Evolutionary conservation across 106 monocot genomes (phyloP).

Genomic region (Hemerocallis citrina): DNA sequence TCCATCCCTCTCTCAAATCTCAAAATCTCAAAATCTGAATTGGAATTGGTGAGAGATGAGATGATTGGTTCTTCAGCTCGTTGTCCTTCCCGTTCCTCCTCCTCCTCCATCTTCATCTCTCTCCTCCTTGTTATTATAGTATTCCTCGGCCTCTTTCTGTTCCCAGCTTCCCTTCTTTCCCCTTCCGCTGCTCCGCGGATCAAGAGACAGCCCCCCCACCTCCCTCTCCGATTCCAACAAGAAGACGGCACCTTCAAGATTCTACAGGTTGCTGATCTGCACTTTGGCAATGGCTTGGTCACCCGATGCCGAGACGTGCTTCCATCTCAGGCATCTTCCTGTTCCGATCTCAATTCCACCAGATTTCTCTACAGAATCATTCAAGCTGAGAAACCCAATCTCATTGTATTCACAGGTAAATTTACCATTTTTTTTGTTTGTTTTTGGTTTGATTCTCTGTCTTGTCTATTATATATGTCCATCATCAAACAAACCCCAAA

Average conservation of each 20-base stretch:
- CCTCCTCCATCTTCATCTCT: not conserved
- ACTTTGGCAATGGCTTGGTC: conserved; percentile 55
- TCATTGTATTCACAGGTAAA: conserved; percentile 77
- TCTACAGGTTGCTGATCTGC: conserved; percentile 93
- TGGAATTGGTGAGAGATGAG: no score
- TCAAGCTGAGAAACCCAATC: conserved; percentile 62
- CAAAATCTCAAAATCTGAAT: no score
- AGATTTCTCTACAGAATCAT: conserved; percentile 59
- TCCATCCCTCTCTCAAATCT: no score
- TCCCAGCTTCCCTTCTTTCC: not conserved
- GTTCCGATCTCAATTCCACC: conserved; percentile 84
- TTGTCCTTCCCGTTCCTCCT: not conserved
- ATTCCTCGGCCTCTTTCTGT: not conserved
- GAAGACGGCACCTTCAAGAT: conserved; percentile 91
- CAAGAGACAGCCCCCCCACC: conserved; percentile 38
- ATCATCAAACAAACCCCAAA: not conserved
- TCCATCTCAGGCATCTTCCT: conserved; percentile 18
- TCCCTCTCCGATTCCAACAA: conserved; percentile 78
- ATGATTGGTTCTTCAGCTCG: no score
- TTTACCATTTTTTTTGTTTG: not conserved
- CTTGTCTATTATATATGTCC: not conserved
- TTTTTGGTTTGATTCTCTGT: not conserved
- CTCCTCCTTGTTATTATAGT: no score
- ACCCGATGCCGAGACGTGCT: conserved; percentile 65
- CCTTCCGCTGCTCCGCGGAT: conserved; percentile 12